These are phyloP conservation scores for Penicillium atrosanguineum DNA, from an alignment of 495 filamentous ascomycete species.

Conservation along the genomic window DNA sequence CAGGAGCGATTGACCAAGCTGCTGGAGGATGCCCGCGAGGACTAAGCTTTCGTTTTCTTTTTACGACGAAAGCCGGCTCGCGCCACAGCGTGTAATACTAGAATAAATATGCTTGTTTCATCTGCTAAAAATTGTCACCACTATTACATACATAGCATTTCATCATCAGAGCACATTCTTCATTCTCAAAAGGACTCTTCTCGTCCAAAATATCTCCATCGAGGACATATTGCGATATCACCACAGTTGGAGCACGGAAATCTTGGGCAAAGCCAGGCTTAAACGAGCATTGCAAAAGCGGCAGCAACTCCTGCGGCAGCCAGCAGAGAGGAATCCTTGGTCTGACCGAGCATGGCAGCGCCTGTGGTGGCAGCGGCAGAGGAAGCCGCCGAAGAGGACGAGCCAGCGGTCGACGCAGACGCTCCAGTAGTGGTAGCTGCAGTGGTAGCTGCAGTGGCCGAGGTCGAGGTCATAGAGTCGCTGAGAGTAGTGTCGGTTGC, in stretches of 20 bases:
- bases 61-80: background rate
- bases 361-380: constrained; percentile 26
- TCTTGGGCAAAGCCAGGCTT: constrained; percentile 1
- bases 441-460: constrained; percentile 12
- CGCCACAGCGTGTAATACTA: constrained; percentile 12
- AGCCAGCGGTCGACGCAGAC: constrained; percentile 3
- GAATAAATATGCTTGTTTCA: background rate
- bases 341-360: constrained; percentile 47
- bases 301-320: constrained; percentile 36
- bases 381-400: constrained; percentile 8
- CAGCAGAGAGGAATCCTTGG: constrained; percentile 28
- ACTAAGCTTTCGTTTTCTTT: background rate
- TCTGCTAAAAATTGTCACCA: constrained; percentile 3
- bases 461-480: constrained; percentile 16
- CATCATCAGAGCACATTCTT: background rate
- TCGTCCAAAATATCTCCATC: background rate
- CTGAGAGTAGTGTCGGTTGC: constrained; percentile 16
- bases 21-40: constrained; percentile 31
- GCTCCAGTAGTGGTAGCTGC: constrained; percentile 7
- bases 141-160: constrained; percentile 8
- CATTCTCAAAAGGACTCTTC: background rate
- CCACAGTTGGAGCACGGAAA: background rate
- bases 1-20: constrained; percentile 38
- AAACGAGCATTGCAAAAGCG: constrained; percentile 34
- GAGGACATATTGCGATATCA: background rate